Evolutionary conservation across 305 asterid genomes (phyloP).

Genomic region (Fraxinus greggii): DNA sequence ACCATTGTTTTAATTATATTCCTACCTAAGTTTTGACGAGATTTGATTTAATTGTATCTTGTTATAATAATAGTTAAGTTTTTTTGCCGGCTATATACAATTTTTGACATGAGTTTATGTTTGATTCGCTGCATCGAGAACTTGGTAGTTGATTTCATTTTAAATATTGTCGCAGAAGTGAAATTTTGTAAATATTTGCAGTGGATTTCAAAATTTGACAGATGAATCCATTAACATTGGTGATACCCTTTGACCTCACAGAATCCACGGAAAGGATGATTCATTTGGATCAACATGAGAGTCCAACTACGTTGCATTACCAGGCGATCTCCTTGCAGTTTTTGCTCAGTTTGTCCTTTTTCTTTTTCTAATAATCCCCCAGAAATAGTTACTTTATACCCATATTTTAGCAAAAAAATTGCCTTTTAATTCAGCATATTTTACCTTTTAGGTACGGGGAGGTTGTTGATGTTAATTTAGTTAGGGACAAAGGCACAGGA

Average conservation of each 20-base stretch:
- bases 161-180: neutral
- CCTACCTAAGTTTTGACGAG: no score
- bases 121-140: neutral
- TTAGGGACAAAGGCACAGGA: slow-evolving; percentile 79
- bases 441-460: slow-evolving; percentile 65
- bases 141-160: neutral
- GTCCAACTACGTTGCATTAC: no score
- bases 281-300: no score
- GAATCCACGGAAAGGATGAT: no score
- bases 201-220: neutral
- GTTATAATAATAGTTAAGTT: no score
- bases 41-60: neutral
- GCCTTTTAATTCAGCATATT: neutral
- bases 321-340: slow-evolving; percentile 76
- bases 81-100: neutral
- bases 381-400: neutral
- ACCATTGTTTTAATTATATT: no score
- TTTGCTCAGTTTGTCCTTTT: slow-evolving; percentile 59
- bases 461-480: slow-evolving; percentile 72
- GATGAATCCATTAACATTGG: slow-evolving; percentile 85
- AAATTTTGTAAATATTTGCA: no score
- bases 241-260: slow-evolving; percentile 18
- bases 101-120: neutral
- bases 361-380: neutral
- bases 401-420: neutral